Conservation (phyloP, 2,329 filamentous ascomycete genomes). For the Decorospora gaudefroyi region DNA sequence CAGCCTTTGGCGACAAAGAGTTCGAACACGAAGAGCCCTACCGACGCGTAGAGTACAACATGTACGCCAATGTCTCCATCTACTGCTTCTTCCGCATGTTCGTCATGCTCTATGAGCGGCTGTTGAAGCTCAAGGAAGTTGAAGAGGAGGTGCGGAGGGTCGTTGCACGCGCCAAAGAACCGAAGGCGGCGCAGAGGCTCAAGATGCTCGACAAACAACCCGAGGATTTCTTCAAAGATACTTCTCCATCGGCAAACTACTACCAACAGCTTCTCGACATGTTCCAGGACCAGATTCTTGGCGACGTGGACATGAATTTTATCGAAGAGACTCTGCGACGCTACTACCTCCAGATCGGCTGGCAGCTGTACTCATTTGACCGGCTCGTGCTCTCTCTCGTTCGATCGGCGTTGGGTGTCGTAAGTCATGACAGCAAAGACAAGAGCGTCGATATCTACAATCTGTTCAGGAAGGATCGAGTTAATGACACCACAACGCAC, state of each 20-base stretch:
- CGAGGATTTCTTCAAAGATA: slow-evolving; percentile 72
- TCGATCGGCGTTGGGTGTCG: slow-evolving; percentile 79
- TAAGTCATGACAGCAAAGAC: slow-evolving; percentile 85
- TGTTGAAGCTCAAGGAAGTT: slow-evolving; percentile 81
- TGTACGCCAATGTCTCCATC: slow-evolving; percentile 89
- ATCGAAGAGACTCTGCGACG: slow-evolving; percentile 90
- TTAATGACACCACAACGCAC: slow-evolving; percentile 83
- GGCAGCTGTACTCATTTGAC: slow-evolving; percentile 91
- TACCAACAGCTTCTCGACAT: slow-evolving; percentile 85
- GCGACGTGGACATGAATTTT: slow-evolving; percentile 77
- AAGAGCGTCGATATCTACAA: slow-evolving; percentile 90
- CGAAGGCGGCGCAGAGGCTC: slow-evolving; percentile 81
- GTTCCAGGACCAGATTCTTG: slow-evolving; percentile 82
- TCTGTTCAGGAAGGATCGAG: slow-evolving; percentile 80
- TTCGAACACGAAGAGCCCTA: slow-evolving; percentile 79
- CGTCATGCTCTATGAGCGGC: slow-evolving; percentile 82
- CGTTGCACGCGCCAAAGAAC: slow-evolving; percentile 71
- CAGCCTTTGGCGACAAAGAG: slow-evolving; percentile 64
- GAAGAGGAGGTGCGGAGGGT: slow-evolving; percentile 73
- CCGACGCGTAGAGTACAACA: slow-evolving; percentile 77
- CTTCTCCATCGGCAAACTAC: slow-evolving; percentile 67
- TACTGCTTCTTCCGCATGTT: slow-evolving; percentile 96
- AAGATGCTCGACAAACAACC: slow-evolving; percentile 80
- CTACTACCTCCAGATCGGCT: slow-evolving; percentile 88
- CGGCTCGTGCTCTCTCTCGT: slow-evolving; percentile 82